Evolutionary conservation across 1,284 basidiomycete species (phyloP).

Genomic region (Earliella scabrosa): DNA sequence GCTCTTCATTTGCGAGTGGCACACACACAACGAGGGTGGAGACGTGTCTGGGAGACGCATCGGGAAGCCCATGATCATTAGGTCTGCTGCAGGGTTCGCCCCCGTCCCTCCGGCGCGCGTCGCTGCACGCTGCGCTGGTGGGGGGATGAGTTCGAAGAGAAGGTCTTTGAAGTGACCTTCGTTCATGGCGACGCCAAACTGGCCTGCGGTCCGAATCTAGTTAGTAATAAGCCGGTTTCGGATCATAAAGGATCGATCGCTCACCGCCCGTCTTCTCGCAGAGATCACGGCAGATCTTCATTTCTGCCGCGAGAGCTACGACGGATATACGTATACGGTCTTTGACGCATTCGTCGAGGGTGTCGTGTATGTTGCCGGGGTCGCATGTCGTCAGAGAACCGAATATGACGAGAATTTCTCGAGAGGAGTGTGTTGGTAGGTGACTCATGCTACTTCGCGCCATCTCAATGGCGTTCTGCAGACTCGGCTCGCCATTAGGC

Average conservation of each 20-base stretch:
- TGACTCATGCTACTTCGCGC: constrained; percentile 93
- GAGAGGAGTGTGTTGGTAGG: constrained; percentile 92
- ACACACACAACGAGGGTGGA: constrained; percentile 87
- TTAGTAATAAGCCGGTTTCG: constrained; percentile 16
- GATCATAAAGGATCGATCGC: constrained; percentile 28
- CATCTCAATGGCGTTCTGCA: constrained; percentile 98
- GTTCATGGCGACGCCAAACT: constrained; percentile 95
- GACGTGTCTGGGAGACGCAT: constrained; percentile 86
- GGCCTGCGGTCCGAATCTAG: constrained; percentile 52
- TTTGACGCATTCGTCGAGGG: constrained; percentile 80
- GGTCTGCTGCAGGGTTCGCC: constrained; percentile 76
- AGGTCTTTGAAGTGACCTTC: constrained; percentile 97
- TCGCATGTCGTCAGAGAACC: constrained; percentile 97
- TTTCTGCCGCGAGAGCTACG: constrained; percentile 93
- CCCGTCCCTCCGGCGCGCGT: constrained; percentile 50
- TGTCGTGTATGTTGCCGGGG: constrained; percentile 95
- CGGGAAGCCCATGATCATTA: constrained; percentile 99
- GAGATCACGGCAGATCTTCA: constrained; percentile 95
- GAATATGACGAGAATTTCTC: constrained; percentile 93
- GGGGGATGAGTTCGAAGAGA: constrained; percentile 94
- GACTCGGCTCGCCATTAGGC: constrained; percentile 89
- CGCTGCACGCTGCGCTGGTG: constrained; percentile 81
- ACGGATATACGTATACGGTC: constrained; percentile 91
- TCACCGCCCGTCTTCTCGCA: constrained; percentile 87
- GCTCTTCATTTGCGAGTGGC: constrained; percentile 88